These are phyloP conservation scores for Gastrolobium bilobum DNA, from an alignment of 306 rosid species.

Conservation along the genomic window DNA sequence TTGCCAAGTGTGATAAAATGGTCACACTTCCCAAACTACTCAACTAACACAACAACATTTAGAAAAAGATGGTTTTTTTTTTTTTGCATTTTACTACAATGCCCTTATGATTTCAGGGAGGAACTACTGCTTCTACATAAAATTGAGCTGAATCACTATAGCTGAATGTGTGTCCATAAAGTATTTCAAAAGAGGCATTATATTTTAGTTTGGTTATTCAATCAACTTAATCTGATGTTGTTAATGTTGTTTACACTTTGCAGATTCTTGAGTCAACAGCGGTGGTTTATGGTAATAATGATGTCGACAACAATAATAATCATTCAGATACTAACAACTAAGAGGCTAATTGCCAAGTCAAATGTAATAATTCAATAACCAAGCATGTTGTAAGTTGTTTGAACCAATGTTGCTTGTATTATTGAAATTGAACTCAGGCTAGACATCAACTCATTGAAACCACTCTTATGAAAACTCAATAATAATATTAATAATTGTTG, in stretches of 20 bases:
- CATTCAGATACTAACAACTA: background rate
- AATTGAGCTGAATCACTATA: background rate
- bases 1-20: too few relatives aligned
- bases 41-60: slow-evolving; percentile 2
- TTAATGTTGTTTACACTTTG: slow-evolving; percentile 21
- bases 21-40: too few relatives aligned
- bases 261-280: slow-evolving; percentile 15
- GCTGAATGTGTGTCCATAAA: background rate
- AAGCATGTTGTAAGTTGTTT: background rate
- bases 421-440: background rate
- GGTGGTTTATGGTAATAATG: background rate
- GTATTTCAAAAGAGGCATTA: background rate
- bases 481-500: too few relatives aligned
- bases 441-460: too few relatives aligned
- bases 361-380: background rate
- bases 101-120: too few relatives aligned
- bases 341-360: background rate
- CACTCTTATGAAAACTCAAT: background rate
- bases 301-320: background rate
- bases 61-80: slow-evolving; percentile 56
- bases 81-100: too few relatives aligned
- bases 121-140: background rate
- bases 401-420: background rate
- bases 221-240: background rate
- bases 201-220: background rate